phyloP scores from a whole-genome alignment of 2,329 filamentous ascomycete genomes.

The Colletotrichum costaricense region DNA sequence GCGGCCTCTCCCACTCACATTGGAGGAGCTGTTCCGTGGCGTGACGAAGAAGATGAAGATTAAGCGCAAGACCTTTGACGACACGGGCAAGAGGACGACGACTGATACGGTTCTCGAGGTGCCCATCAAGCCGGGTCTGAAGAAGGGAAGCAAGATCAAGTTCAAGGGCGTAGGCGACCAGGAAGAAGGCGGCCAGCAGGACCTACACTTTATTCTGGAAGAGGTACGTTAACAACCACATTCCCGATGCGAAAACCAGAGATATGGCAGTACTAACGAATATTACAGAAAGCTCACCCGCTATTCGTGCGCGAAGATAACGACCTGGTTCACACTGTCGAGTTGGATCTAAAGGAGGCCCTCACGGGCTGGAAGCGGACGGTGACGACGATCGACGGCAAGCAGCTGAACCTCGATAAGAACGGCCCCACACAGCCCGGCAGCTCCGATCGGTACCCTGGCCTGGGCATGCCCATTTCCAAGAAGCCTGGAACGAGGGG shows the following conservation, averaged over 20 bases:
- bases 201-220: constrained; percentile 93
- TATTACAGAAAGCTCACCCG: constrained; percentile 81
- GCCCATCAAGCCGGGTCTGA: constrained; percentile 93
- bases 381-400: constrained; percentile 93
- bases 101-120: constrained; percentile 94
- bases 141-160: constrained; percentile 98
- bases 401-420: constrained; percentile 83
- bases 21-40: constrained; percentile 91
- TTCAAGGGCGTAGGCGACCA: constrained; percentile 98
- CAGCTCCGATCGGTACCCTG: constrained; percentile 83
- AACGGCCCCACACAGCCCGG: constrained; percentile 87
- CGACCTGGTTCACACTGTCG: constrained; percentile 82
- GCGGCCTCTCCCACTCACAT: constrained; percentile 79
- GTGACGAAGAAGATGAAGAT: constrained; percentile 98
- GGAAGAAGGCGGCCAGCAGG: constrained; percentile 94
- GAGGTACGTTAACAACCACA: constrained; percentile 73
- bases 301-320: constrained; percentile 89
- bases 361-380: constrained; percentile 93
- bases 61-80: constrained; percentile 94
- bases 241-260: not conserved
- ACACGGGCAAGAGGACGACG: constrained; percentile 83
- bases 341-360: constrained; percentile 91
- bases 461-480: constrained; percentile 92
- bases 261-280: constrained; percentile 53
- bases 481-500: constrained; percentile 89